Base-by-base conservation (phyloP, 106 monocot species). In the Vanilla planifolia region DNA sequence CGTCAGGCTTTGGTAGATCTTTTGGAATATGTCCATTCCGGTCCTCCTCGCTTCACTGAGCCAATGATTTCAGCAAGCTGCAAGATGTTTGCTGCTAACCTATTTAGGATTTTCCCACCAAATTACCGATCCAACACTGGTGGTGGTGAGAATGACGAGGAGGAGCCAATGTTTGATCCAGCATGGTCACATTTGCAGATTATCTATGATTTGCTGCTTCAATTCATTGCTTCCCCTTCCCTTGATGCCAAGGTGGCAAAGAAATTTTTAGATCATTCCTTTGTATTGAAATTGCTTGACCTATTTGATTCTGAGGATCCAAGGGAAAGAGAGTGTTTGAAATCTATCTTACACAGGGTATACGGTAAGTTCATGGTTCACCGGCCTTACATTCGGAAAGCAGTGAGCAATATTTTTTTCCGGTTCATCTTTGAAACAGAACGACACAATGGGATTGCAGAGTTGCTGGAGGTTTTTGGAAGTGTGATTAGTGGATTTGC, bases 301-400 rank as follows among this genome's bases (percentile, higher is more conserved):
- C 71, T 92, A n/a, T 86, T 92, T 67, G 91, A 92, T 61, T 92
- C 91, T 1, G 91, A 92, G 60, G 86, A 92, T 74, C 91, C 91
- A 48, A 79, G 91, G 48, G 91, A 92, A 51, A 83, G 92, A 60
- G 84, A 86, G 36, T 87, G 80, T 62, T 78, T 92, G 69, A 87
- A 92, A 64, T 81, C 87, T 8, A 75, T 92, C 53, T 59, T 92
- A 64, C 92, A 92, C 70, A 83, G 69, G 65, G 75, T 80, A 26
- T 92, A 92, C 48, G 92, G 83, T 14, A 92, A 92, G 58, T 92
- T 86, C 72, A 92, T 92, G 92, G 86, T 92, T 29, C 87, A 92
- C 74, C 64, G 87, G 40, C 92, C 92, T 23, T 92, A 84, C 55
- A 80, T 92, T 34, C 74, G 84, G 11, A 92, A 81, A 63, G 55